Evolutionary conservation across 2,329 filamentous ascomycete genomes (phyloP).

Genomic region (Neophaeococcomyces mojaviensis): DNA sequence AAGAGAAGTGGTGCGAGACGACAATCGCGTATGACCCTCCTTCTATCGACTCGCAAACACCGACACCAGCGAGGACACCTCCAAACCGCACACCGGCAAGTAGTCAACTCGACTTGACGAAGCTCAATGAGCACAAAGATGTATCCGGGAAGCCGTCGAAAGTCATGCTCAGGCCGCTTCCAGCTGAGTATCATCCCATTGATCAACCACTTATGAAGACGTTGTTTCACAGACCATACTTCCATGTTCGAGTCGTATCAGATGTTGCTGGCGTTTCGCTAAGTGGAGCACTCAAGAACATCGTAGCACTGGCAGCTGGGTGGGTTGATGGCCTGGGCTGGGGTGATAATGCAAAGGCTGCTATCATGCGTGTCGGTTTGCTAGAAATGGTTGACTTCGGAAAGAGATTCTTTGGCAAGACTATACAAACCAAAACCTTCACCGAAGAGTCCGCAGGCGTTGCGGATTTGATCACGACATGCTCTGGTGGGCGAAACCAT

Average conservation of each 20-base stretch:
- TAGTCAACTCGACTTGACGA: conserved; percentile 43
- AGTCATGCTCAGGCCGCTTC: conserved; percentile 66
- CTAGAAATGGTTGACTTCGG: conserved; percentile 96
- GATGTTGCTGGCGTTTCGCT: conserved; percentile 97
- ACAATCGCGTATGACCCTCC: conserved; percentile 95
- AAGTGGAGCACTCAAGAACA: conserved; percentile 91
- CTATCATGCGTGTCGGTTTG: conserved; percentile 91
- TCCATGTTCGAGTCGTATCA: conserved; percentile 87
- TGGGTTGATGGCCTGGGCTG: conserved; percentile 93
- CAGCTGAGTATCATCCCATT: conserved; percentile 74
- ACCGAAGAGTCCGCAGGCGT: conserved; percentile 96
- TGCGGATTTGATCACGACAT: conserved; percentile 91
- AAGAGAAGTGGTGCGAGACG: conserved; percentile 94
- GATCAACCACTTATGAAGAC: conserved; percentile 75
- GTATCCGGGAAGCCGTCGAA: conserved; percentile 59
- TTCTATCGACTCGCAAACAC: conserved; percentile 71
- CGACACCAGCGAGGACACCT: conserved; percentile 52
- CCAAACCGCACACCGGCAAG: conserved; percentile 35
- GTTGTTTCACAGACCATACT: conserved; percentile 93
- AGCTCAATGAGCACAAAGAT: conserved; percentile 57
- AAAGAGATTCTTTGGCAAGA: conserved; percentile 81
- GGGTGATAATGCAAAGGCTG: conserved; percentile 99
- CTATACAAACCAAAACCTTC: conserved; percentile 75
- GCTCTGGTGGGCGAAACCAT: conserved; percentile 87
- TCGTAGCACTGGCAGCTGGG: conserved; percentile 86